Conservation (phyloP, 2,329 filamentous ascomycete species). For the Aspergillus sp. region DNA sequence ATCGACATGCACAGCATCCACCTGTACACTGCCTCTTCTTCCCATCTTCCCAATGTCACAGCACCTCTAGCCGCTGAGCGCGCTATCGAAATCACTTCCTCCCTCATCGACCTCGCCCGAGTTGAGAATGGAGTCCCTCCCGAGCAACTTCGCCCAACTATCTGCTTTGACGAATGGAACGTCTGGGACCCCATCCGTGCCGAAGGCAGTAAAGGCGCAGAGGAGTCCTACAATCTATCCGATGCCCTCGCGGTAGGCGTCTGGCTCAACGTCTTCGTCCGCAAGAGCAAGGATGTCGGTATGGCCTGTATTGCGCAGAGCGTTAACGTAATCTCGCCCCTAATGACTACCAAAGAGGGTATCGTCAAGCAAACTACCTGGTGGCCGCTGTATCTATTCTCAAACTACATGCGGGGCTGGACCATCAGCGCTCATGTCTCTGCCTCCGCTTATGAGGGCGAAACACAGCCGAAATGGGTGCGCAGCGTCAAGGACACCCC, state of each 20-base stretch:
- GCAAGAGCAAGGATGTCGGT: conserved; percentile 67
- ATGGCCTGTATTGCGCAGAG: conserved; percentile 79
- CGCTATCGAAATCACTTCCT: conserved; percentile 68
- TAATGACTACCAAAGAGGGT: conserved; percentile 68
- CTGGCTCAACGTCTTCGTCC: conserved; percentile 75
- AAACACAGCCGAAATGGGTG: conserved; percentile 40
- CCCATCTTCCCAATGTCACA: conserved; percentile 57
- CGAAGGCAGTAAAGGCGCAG: conserved; percentile 68
- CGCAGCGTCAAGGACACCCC: conserved; percentile 61
- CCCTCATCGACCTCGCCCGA: conserved; percentile 70
- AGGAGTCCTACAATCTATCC: conserved; percentile 72
- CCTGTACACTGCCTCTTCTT: conserved; percentile 66
- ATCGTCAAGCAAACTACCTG: conserved; percentile 71
- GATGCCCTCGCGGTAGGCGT: conserved; percentile 73
- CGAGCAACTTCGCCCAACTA: conserved; percentile 62
- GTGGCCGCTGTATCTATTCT: conserved; percentile 71
- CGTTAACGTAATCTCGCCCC: conserved; percentile 74
- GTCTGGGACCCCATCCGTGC: conserved; percentile 75
- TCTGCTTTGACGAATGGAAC: conserved; percentile 86
- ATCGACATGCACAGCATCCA: conserved; percentile 83
- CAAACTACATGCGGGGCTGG: conserved; percentile 70
- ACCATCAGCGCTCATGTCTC: conserved; percentile 67
- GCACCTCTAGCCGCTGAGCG: conserved; percentile 70
- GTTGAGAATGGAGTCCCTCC: conserved; percentile 62
- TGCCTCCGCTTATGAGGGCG: conserved; percentile 63